Evolutionary conservation across 495 filamentous ascomycete genomes (phyloP), one percentile per base, ranked within the genome.

Genomic region (Penicillium tannophilum): DNA sequence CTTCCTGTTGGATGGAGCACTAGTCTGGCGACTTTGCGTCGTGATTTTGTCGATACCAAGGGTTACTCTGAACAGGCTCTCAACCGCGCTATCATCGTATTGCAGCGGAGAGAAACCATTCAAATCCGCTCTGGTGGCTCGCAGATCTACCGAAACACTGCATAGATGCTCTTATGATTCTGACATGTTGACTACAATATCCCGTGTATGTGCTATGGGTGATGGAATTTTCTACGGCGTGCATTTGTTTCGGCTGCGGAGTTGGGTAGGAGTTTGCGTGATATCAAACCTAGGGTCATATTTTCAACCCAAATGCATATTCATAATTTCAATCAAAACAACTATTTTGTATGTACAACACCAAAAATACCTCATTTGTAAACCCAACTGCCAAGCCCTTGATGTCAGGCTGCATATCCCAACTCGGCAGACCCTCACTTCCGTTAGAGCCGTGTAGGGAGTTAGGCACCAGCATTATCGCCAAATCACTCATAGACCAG

Each of bases 1-100:
- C 77, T 99, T 58, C 93, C 95, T 16, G 92, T 98, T 62, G 95
- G 95, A 12, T 98, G 93, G 92, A 93, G 87, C 64, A 96, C 93
- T 14, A 95, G 89, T 62, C 73, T 97, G 50, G 89, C 90, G 0
- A 96, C 91, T 4, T 73, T 99, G 52, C 86, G 88, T 55, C 84
- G 92, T 45, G 93, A 98, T 76, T 89, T 99, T 74, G 91, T 95
- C 24, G 92, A 93, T 62, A 87, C 87, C 28, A 87, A 90, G 64
- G 90, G 91, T 7, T 97, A 90, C 74, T 88, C 82, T 63, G 95
- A 99, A 74, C 85, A 89, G 66, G 87, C 90, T 19, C 79, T 99
- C 14, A 89, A 89, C 44, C 79, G 93, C 58, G 92, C 95, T 12
- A 68, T 99, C 61, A 83, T 92, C 72, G 83, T 99, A 2, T 66